Percentiles rank a stretch among this genome's conserved stretches.
phyloP scores from a whole-genome alignment of 2,329 filamentous ascomycete genomes.

The Colletotrichum sp. region DNA sequence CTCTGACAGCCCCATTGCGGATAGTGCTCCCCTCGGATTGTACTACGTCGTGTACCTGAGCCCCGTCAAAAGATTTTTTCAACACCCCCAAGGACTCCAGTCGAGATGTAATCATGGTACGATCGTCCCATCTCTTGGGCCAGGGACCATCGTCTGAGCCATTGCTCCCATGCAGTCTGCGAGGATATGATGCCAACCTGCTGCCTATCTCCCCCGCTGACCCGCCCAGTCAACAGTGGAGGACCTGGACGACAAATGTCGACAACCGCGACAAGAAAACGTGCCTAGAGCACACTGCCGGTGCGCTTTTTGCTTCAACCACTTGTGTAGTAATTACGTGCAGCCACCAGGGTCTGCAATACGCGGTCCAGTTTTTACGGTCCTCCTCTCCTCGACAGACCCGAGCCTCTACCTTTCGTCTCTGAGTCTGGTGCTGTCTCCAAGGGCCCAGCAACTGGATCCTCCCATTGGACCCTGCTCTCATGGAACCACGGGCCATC shows the following conservation, averaged over 20 bases:
- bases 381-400: background rate
- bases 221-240: background rate
- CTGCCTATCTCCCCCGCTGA: background rate
- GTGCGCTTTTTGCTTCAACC: background rate
- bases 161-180: background rate
- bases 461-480: background rate
- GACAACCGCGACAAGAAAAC: background rate
- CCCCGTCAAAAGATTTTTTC: background rate
- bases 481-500: background rate
- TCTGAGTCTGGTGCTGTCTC: background rate
- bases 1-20: background rate
- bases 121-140: conserved; percentile 3
- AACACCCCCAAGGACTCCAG: background rate
- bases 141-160: background rate
- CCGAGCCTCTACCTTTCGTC: background rate
- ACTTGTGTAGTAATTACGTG: background rate
- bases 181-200: background rate
- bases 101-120: conserved; percentile 7
- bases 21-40: background rate
- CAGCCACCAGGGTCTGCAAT: background rate
- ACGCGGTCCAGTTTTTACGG: background rate
- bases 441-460: background rate
- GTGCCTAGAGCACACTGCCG: background rate
- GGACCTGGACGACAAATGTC: background rate
- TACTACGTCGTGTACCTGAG: background rate